These are phyloP conservation scores for Yamadazyma endophytica DNA, from an alignment of 805 yeast genomes.

Conservation along the genomic window DNA sequence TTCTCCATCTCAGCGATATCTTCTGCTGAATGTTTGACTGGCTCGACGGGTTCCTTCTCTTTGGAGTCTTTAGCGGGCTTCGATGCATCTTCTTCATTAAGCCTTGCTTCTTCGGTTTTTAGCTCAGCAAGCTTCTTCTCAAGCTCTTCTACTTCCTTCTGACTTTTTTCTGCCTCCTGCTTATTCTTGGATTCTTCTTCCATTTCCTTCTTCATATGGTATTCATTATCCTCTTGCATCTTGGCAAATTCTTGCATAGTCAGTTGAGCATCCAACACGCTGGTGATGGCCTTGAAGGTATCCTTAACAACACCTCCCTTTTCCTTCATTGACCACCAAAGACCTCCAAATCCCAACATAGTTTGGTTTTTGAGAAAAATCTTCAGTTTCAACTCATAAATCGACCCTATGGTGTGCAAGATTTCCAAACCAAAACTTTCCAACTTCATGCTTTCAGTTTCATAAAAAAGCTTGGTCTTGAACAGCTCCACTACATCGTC, in stretches of 20 bases:
- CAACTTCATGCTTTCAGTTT: conserved; percentile 78
- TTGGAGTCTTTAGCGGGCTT: conserved; percentile 5
- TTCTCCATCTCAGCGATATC: conserved; percentile 70
- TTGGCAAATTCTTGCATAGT: conserved; percentile 71
- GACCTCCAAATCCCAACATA: conserved; percentile 63
- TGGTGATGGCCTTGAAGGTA: conserved; percentile 63
- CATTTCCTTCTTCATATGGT: conserved; percentile 35
- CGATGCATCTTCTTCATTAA: conserved; percentile 8
- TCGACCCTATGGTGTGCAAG: conserved; percentile 68
- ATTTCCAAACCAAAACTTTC: conserved; percentile 85
- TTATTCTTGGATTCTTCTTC: conserved; percentile 17
- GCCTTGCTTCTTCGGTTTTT: conserved; percentile 8
- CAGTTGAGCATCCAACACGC: conserved; percentile 75
- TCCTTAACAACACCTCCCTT: conserved; percentile 72
- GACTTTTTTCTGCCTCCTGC: conserved; percentile 13
- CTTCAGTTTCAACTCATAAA: conserved; percentile 61
- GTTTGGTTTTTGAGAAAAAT: conserved; percentile 63
- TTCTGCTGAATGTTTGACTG: conserved; percentile 47
- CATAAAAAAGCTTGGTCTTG: conserved; percentile 61
- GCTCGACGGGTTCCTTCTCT: conserved; percentile 17
- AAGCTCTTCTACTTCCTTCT: conserved; percentile 16
- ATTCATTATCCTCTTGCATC: conserved; percentile 55
- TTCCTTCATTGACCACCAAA: conserved; percentile 66
- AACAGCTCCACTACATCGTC: conserved; percentile 48
- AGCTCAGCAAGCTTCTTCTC: conserved; percentile 15